Base-by-base conservation (phyloP, 2,329 filamentous ascomycete species). In the Thielaviopsis populi region DNA sequence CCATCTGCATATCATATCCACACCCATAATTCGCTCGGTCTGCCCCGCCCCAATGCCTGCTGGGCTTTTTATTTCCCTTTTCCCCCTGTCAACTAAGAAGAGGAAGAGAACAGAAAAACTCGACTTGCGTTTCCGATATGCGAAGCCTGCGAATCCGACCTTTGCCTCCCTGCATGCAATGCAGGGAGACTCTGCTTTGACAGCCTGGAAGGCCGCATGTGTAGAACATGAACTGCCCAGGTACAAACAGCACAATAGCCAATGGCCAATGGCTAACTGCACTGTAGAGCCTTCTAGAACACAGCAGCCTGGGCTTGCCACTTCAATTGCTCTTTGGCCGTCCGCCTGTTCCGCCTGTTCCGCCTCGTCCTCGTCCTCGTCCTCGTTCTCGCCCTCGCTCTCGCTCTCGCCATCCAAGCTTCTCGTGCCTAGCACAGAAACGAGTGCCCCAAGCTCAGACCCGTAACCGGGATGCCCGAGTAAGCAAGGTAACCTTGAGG, bases 391-490 rank as follows among this genome's bases (percentile, higher is more conserved):
- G 10, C 4, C 24, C 46, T 27, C 19, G 19, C n/a, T 19, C 46
- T 48, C 46, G 5, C 30, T 37, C 30, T 33, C 30, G 53, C 27
- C n/a, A 56, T 56, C 53, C 27, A 37, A 56, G 27, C 27, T 56
- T 37, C 50, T n/a, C 17, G 24, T 56, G 19, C 30, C 15, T 22
- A 37, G 27, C 30, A 33, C 15, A 37, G 53, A 37, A 56, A 56
- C 53, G 53, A 56, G 53, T n/a, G 53, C 53, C 24, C 53, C 53
- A 56, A 56, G 53, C 53, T 30, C 17, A 56, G 53, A 56, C 53
- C 53, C 30, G 53, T 30, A 33, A 56, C 53, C 53, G 53, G 53
- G 17, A 56, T 56, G 53, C 15, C 53, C 53, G 53, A 56, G 53
- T 33, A n/a, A n/a, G 53, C 53, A 30, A 56, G 17, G 53, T 37